These are phyloP conservation scores for Camelina laxa DNA, from an alignment of 345 rosid species.

Conservation along the genomic window DNA sequence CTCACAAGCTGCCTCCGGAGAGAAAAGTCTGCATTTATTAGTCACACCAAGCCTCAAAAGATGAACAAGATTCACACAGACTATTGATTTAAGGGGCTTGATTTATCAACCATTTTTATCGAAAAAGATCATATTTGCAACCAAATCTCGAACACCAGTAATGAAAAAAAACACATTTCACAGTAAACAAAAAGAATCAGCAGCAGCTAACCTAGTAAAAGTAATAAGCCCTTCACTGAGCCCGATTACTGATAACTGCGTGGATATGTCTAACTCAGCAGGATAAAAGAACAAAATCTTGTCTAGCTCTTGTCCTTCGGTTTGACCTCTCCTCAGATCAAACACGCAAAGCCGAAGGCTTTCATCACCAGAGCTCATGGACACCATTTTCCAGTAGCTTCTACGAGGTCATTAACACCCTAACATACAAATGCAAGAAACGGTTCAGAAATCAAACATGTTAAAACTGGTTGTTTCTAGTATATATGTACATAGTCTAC, in stretches of 20 bases:
- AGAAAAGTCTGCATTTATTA: conserved; percentile 72
- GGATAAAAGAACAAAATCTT: conserved; percentile 87
- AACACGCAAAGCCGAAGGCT: conserved; percentile 75
- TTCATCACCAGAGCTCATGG: conserved; percentile 57
- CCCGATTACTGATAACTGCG: conserved; percentile 89
- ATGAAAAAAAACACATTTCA: not conserved
- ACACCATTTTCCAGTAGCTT: conserved; percentile 56
- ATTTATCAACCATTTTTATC: not conserved
- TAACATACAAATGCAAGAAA: conserved; percentile 15
- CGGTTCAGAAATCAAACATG: not conserved
- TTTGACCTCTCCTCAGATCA: conserved; percentile 92
- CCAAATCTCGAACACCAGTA: not conserved
- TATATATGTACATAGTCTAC: not conserved
- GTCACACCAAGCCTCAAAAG: conserved; percentile 17
- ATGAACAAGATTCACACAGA: conserved; percentile 17
- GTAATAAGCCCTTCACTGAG: conserved; percentile 98
- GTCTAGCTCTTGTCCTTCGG: conserved; percentile 91
- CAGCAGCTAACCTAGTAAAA: conserved; percentile 67
- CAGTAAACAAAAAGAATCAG: not conserved
- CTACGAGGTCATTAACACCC: conserved; percentile 31
- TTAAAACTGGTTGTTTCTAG: not conserved
- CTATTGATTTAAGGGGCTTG: not conserved
- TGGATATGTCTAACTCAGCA: conserved; percentile 70
- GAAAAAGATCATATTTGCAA: not conserved
- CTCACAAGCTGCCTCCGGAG: conserved; percentile 95